A percentile compares a stretch with the other conserved stretches of the same genome.
Conservation (phyloP, 345 rosid genomes). For the Citrus inodora region DNA sequence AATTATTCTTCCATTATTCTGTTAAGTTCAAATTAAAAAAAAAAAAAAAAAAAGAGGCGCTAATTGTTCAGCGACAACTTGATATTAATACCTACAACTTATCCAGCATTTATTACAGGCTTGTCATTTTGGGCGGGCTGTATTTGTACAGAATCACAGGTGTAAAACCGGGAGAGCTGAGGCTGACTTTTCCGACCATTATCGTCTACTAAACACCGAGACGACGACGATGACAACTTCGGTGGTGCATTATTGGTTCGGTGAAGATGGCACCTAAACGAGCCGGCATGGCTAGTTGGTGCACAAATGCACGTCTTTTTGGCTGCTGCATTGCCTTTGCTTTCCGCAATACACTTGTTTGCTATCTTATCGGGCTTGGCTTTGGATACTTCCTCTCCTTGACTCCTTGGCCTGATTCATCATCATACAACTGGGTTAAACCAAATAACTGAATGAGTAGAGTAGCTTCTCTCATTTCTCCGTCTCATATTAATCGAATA, state of each 20-base stretch:
- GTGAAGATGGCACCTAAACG: constrained; percentile 35
- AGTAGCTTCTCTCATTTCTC: background rate
- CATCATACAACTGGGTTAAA: too few relatives aligned
- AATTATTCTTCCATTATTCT: too few relatives aligned
- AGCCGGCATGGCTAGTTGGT: constrained; percentile 28
- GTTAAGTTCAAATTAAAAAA: too few relatives aligned
- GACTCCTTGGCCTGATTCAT: background rate
- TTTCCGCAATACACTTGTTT: background rate
- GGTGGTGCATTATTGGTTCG: background rate
- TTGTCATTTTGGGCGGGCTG: background rate
- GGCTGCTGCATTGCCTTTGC: background rate
- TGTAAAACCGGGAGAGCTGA: background rate
- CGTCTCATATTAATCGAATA: too few relatives aligned
- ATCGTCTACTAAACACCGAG: background rate
- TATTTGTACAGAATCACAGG: background rate
- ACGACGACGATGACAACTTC: background rate
- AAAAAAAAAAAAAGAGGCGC: too few relatives aligned
- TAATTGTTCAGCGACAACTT: background rate
- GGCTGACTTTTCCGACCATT: background rate
- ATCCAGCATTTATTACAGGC: background rate
- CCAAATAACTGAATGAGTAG: background rate
- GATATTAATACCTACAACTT: too few relatives aligned
- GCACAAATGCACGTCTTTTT: constrained; percentile 21
- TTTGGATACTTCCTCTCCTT: background rate
- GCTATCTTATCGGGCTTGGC: background rate